These are phyloP conservation scores for Tillandsia leiboldiana DNA, from an alignment of 176 grass and related monocot genomes.

Conservation along the genomic window DNA sequence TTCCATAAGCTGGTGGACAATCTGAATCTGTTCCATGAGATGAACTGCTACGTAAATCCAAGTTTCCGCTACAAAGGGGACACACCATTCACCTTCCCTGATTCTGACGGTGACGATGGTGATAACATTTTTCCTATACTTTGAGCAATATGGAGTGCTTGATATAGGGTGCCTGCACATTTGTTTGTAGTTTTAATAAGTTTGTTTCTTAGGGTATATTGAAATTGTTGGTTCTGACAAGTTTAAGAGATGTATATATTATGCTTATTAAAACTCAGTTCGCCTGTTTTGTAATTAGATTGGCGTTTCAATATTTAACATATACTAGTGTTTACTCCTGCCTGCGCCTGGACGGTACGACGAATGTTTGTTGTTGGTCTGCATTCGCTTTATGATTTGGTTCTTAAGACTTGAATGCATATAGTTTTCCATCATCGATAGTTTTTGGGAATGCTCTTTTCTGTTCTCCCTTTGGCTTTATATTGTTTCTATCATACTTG, in stretches of 20 bases:
- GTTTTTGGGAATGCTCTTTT: no score
- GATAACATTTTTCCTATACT: constrained; percentile 49
- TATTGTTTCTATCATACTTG: no score
- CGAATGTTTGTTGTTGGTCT: no score
- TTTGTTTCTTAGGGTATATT: not conserved
- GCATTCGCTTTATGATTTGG: no score
- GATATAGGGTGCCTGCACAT: no score
- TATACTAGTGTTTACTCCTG: no score
- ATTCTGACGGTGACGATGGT: constrained; percentile 27
- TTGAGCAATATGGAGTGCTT: not conserved
- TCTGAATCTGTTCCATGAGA: constrained; percentile 90
- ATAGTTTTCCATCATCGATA: no score
- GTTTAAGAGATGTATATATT: constrained; percentile 45
- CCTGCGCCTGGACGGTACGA: no score
- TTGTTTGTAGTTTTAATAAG: constrained; percentile 23
- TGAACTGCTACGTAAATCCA: constrained; percentile 87
- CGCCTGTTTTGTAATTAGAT: no score
- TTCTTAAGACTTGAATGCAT: no score
- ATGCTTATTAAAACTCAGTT: constrained; percentile 5
- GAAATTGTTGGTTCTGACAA: constrained; percentile 17
- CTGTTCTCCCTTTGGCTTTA: no score
- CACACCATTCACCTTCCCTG: constrained; percentile 55
- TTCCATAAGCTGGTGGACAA: constrained; percentile 96
- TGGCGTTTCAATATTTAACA: no score
- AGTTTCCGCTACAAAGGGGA: constrained; percentile 73